These are phyloP conservation scores for Gentiana dahurica DNA, from an alignment of 257 asterid species.

Conservation along the genomic window DNA sequence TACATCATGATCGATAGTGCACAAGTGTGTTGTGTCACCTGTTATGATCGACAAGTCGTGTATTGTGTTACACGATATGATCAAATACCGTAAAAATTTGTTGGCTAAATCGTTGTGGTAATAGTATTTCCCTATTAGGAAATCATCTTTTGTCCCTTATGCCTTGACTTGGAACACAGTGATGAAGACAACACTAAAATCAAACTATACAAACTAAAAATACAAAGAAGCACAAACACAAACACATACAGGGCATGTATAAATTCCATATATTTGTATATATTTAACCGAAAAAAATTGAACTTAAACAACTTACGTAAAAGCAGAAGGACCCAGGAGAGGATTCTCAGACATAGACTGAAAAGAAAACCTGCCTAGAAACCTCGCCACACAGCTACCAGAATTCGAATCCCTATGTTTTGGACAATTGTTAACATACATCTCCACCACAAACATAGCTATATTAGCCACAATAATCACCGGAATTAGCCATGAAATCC, in stretches of 20 bases:
- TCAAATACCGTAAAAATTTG: too few species aligned
- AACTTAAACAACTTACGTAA: constrained; percentile 42
- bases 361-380: constrained; percentile 69
- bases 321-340: constrained; percentile 76
- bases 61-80: too few species aligned
- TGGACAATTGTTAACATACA: constrained; percentile 75
- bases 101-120: too few species aligned
- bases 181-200: neutral
- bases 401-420: constrained; percentile 15
- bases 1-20: too few species aligned
- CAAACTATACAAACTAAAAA: neutral
- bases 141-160: too few species aligned
- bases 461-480: constrained; percentile 49
- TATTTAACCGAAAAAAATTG: neutral
- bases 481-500: constrained; percentile 85
- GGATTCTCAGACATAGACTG: constrained; percentile 85
- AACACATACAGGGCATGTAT: too few species aligned
- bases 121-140: too few species aligned
- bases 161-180: too few species aligned
- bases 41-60: too few species aligned
- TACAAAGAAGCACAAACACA: too few species aligned
- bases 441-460: constrained; percentile 47
- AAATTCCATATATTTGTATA: too few species aligned
- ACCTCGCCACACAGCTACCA: constrained; percentile 48
- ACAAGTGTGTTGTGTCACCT: too few species aligned